A percentile compares a stretch with the other conserved stretches of the same genome.
Evolutionary conservation across 441 rosid species (phyloP).

Genomic region (Erodium texanum): DNA sequence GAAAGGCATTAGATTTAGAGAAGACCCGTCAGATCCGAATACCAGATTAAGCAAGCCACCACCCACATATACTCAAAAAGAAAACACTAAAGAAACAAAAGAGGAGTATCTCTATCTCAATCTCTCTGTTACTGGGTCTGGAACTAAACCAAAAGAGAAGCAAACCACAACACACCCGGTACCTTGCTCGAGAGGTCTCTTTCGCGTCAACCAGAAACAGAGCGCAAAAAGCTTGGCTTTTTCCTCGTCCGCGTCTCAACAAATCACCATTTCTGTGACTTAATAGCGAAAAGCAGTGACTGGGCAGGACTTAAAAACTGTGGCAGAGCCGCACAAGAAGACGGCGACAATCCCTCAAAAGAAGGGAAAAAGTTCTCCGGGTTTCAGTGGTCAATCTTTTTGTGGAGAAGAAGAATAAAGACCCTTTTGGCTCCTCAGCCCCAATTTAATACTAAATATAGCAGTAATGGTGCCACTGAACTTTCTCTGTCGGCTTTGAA

Average conservation of each 20-base stretch:
- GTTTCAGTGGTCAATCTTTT: neutral
- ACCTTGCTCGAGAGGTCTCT: constrained; percentile 38
- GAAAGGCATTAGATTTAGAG: no score
- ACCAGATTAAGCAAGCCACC: constrained; percentile 12
- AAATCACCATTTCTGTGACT: no score
- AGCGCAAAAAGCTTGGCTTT: neutral
- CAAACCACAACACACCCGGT: neutral
- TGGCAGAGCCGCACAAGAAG: neutral
- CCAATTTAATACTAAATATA: neutral
- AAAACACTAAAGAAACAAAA: neutral
- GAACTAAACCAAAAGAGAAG: no score
- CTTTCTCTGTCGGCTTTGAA: no score
- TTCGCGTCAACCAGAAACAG: constrained; percentile 21
- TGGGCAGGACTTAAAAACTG: no score
- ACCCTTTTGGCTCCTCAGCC: neutral
- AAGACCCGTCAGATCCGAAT: constrained; percentile 24
- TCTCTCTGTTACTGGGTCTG: no score
- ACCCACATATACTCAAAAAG: constrained; percentile 7
- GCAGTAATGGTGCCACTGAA: no score
- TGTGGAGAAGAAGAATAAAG: neutral
- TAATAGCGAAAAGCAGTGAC: no score
- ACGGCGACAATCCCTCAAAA: constrained; percentile 1
- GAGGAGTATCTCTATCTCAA: no score
- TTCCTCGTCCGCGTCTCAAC: no score
- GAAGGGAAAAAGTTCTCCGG: neutral